phyloP scores from a whole-genome alignment of 352 stramenopile species.

The Globisporangium barbulae region DNA sequence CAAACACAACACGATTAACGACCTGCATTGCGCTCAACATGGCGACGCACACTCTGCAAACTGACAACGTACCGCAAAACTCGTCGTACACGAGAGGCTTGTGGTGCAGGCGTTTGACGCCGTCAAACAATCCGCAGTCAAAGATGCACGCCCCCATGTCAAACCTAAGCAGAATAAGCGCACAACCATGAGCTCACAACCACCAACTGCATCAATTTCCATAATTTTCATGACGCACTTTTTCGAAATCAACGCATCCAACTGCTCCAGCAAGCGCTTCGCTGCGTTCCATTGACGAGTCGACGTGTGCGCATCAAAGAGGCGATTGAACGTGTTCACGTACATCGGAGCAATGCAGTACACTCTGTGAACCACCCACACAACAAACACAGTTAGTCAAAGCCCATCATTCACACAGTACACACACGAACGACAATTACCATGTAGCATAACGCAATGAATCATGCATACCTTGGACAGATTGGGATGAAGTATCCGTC shows the following conservation, averaged over 20 bases:
- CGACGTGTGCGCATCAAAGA: conserved; percentile 63
- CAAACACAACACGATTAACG: not conserved
- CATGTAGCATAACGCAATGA: not conserved
- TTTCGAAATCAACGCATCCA: conserved; percentile 62
- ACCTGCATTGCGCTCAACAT: not conserved
- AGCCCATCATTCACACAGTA: not conserved
- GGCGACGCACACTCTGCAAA: not conserved
- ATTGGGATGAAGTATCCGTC: conserved; percentile 83
- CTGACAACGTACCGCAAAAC: conserved; percentile 65
- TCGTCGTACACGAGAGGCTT: conserved; percentile 82
- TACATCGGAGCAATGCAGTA: conserved; percentile 78
- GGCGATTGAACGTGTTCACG: conserved; percentile 70
- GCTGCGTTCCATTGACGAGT: conserved; percentile 66
- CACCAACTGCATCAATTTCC: not conserved
- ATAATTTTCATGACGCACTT: conserved; percentile 27
- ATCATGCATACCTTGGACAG: conserved; percentile 47
- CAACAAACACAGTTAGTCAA: not conserved
- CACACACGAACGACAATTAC: not conserved
- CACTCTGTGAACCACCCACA: conserved; percentile 37
- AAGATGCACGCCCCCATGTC: conserved; percentile 79
- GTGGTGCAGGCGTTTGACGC: conserved; percentile 76
- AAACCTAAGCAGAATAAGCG: conserved; percentile 37
- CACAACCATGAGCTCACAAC: not conserved
- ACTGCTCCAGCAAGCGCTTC: conserved; percentile 66
- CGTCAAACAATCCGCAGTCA: conserved; percentile 84